Percentiles rank a stretch among this genome's conserved stretches.
These are phyloP conservation scores for Malus hybrid DNA, from an alignment of 331 rosid genomes.

Conservation along the genomic window DNA sequence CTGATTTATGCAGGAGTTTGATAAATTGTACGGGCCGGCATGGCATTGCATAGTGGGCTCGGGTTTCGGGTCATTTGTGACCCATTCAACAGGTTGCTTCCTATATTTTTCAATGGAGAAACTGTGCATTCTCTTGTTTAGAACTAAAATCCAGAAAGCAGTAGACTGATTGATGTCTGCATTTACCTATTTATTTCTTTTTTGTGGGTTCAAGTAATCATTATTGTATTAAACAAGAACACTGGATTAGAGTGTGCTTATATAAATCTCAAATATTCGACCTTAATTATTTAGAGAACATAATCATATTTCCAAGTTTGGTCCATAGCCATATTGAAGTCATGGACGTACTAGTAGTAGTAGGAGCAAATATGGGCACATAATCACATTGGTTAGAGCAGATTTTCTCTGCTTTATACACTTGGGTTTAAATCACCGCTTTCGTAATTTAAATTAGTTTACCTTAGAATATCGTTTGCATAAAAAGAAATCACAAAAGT, in stretches of 20 bases:
- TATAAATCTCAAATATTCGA: neutral
- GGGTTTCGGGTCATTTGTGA: slow-evolving; percentile 94
- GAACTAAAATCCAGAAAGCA: slow-evolving; percentile 80
- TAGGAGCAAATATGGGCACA: neutral
- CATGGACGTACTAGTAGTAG: neutral
- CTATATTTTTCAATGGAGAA: slow-evolving; percentile 89
- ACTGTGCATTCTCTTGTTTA: slow-evolving; percentile 65
- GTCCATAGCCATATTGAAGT: neutral
- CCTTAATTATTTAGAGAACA: neutral
- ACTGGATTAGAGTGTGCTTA: slow-evolving; percentile 7
- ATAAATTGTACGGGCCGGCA: slow-evolving; percentile 82
- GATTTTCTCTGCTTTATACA: neutral
- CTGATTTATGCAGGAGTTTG: slow-evolving; percentile 73
- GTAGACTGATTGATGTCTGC: slow-evolving; percentile 22
- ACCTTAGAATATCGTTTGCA: too few relatives aligned
- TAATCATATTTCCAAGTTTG: neutral
- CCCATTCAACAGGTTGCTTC: slow-evolving; percentile 90
- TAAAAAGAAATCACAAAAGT: too few relatives aligned
- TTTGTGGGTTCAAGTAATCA: neutral
- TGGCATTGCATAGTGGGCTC: slow-evolving; percentile 99
- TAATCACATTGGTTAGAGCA: neutral
- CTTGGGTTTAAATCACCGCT: neutral
- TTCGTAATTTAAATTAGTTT: too few relatives aligned
- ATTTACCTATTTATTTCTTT: neutral
- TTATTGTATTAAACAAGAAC: neutral